Base-by-base conservation (phyloP, 2,329 filamentous ascomycete species). In the Lasiodiplodia citricola region DNA sequence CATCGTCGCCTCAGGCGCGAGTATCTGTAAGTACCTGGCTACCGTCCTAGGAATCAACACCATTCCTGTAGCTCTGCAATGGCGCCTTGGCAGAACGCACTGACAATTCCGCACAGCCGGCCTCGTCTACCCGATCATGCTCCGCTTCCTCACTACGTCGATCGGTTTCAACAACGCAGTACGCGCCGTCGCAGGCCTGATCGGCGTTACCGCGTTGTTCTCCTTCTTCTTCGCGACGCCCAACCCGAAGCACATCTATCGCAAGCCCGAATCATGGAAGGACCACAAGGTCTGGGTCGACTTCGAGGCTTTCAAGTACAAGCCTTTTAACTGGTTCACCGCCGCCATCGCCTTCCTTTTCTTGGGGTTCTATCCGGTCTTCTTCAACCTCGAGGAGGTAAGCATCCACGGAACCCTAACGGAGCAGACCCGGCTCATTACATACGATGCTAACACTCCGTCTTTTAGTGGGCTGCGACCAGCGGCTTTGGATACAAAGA, bases 361-460 rank as follows among this genome's bases (percentile, higher is more conserved):
- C 77, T 79, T 85, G 60, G 84, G 84, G 25, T 86, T 85, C 73
- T 86, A 86, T 70, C 80, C 83, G 3, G 75, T 86, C 23, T 85
- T 85, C 76, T 86, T 86, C 78, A 85, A 84, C 70, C 79, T 86
- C 37, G 83, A 85, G 73, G 84, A 85, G 74, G 80, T 80, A 73
- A 70, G 57, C 47, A 14, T n/a, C 2, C 55, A 11, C 76, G 73
- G 31, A 28, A 14, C 50, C n/a, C 10, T 8, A 21, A 56, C 25
- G n/a, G 8, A 37, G 8, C 28, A 35, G 16, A 14, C 4, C 3
- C 47, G 7, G n/a, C 56, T 16, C 21, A 35, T 47, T 50, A 55
- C 21, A 35, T 18, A 51, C 35, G 28, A 28, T 31, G 23, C 54
- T 67, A 47, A 60, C 21, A 2, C 16, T 44, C 16, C 4, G 3